A percentile compares a stretch with the other conserved stretches of the same genome.
phyloP scores from a whole-genome alignment of 768 basidiomycete species.

The Collybia sordida region DNA sequence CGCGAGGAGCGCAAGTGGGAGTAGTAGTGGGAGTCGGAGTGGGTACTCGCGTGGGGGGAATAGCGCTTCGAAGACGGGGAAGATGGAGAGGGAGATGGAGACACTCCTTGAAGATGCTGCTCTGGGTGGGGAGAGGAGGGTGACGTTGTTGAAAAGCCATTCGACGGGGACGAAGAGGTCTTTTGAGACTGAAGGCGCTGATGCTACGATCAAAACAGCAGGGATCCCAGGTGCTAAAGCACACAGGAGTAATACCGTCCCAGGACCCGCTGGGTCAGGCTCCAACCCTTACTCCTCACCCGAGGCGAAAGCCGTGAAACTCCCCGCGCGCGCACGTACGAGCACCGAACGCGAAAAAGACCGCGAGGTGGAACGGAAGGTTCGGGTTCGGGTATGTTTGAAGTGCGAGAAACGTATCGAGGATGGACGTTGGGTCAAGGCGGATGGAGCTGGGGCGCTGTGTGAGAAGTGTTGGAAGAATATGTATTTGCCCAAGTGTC shows the following conservation, averaged over 20 bases:
- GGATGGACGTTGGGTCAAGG: constrained; percentile 80
- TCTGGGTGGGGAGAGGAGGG: constrained; percentile 11
- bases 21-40: constrained; percentile 28
- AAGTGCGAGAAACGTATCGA: constrained; percentile 71
- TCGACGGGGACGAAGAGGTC: constrained; percentile 27
- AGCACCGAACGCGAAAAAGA: constrained; percentile 32
- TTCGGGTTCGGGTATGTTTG: constrained; percentile 51
- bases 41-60: constrained; percentile 27
- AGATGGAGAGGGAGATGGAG: constrained; percentile 41
- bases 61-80: constrained; percentile 21
- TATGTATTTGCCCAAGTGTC: constrained; percentile 96
- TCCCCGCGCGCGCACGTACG: constrained; percentile 57
- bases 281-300: no score
- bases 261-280: no score
- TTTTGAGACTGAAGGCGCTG: constrained; percentile 12
- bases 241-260: constrained; percentile 54
- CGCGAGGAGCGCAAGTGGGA: constrained; percentile 27
- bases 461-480: constrained; percentile 96
- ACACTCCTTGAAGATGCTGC: constrained; percentile 29
- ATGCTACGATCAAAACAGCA: constrained; percentile 5
- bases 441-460: constrained; percentile 72
- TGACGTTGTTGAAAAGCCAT: constrained; percentile 30
- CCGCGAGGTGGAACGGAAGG: constrained; percentile 20
- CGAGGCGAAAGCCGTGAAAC: constrained; percentile 47
- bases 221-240: constrained; percentile 20